These are phyloP conservation scores for Mycena sp. DNA, from an alignment of 1,284 basidiomycete species.

Conservation along the genomic window DNA sequence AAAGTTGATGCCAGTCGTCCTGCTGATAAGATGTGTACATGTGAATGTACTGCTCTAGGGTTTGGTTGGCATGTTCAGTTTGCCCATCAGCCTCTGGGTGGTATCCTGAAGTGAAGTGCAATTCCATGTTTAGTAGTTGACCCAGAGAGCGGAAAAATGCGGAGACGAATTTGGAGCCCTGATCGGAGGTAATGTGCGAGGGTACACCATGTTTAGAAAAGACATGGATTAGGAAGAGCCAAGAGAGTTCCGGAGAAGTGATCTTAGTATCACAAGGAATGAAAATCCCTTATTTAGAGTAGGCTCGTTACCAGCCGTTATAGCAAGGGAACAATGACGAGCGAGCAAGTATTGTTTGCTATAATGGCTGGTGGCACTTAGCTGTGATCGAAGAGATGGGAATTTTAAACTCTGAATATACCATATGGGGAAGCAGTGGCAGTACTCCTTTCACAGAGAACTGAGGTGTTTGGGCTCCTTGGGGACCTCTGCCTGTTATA, in stretches of 20 bases:
- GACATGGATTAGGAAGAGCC: conserved; percentile 38
- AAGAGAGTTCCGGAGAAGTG: conserved; percentile 38
- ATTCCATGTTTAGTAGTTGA: conserved; percentile 28
- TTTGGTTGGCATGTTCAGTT: conserved; percentile 52
- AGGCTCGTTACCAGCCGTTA: no score
- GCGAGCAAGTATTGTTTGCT: no score
- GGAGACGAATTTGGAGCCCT: conserved; percentile 38
- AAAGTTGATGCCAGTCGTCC: conserved; percentile 46
- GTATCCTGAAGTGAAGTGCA: conserved; percentile 37
- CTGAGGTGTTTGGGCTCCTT: no score
- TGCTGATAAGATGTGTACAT: conserved; percentile 47
- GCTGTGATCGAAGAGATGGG: no score
- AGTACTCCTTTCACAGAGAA: no score
- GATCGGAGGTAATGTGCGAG: conserved; percentile 39
- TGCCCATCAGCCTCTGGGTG: conserved; percentile 57
- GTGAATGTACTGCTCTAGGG: conserved; percentile 48
- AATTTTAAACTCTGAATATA: no score
- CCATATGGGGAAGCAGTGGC: no score
- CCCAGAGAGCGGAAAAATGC: conserved; percentile 38
- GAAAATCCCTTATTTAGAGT: conserved; percentile 42
- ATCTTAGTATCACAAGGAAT: conserved; percentile 39
- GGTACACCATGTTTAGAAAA: conserved; percentile 42
- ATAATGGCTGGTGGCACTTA: no score
- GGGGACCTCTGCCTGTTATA: no score
- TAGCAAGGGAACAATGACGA: no score